Evolutionary conservation across 345 rosid species (phyloP).

Genomic region (Raphanus raphanistrum): DNA sequence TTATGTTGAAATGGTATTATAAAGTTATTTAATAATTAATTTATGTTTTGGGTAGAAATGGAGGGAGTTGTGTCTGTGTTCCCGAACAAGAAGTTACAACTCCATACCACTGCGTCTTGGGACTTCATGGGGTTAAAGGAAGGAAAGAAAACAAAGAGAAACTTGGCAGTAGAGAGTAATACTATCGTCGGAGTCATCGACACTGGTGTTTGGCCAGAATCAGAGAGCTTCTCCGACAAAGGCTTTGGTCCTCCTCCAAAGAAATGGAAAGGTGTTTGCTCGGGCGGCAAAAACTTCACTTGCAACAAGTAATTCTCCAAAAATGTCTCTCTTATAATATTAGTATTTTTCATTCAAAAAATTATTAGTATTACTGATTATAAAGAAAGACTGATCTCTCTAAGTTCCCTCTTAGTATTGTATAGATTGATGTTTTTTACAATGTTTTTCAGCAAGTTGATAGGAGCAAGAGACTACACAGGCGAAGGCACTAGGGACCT

Average conservation of each 20-base stretch:
- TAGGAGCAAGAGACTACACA: constrained; percentile 53
- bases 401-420: too few relatives aligned
- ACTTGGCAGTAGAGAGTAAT: constrained; percentile 36
- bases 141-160: constrained; percentile 17
- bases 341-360: neutral
- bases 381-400: too few relatives aligned
- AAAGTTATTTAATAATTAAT: neutral
- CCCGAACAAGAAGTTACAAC: constrained; percentile 35
- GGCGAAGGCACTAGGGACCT: constrained; percentile 27
- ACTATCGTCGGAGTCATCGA: constrained; percentile 47
- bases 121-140: constrained; percentile 50
- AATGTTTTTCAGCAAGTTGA: constrained; percentile 41
- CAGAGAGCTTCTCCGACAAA: constrained; percentile 46
- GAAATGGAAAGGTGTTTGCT: constrained; percentile 56
- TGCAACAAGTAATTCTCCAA: constrained; percentile 48
- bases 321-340: neutral
- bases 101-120: constrained; percentile 63
- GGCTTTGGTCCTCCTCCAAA: constrained; percentile 54
- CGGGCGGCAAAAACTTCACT: constrained; percentile 48
- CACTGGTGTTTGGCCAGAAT: constrained; percentile 56
- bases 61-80: constrained; percentile 51
- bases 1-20: neutral
- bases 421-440: neutral
- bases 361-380: neutral
- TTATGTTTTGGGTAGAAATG: constrained; percentile 31